Base-by-base conservation (phyloP, 352 stramenopile species). In the Phytophthora europaea region DNA sequence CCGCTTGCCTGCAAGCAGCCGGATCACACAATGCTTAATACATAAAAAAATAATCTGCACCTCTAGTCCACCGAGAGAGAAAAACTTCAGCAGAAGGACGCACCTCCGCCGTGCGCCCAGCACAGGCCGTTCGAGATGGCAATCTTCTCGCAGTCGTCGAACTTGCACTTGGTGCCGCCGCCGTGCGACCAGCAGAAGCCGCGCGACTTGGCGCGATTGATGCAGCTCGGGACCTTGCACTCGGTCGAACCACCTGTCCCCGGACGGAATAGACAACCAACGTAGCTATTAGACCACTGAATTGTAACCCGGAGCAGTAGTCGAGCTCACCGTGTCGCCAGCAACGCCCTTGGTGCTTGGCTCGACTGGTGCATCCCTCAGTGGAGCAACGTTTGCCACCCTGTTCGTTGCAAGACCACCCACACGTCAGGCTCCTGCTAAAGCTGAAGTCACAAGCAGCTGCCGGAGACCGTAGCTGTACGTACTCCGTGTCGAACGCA, bases 151-250 rank as follows among this genome's bases (percentile, higher is more conserved):
- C 90, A 97, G 22, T 73, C 70, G n/a, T 78, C 67, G 2, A 67
- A 65, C 63, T 90, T 91, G 77, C 90, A 97, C 62, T 93, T 93
- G 61, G 85, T 93, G n/a, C 90, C 90, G 1, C 90, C 90, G 47
- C 90, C 90, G 67, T 97, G 90, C 0, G 86, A 94, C 90, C 89
- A 95, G 70, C 90, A 97, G 52, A 92, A 91, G 16, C 90, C 90
- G n/a, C 87, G 77, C 33, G 88, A 94, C 72, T 95, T 95, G 72
- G 88, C 89, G n/a, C 89, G 88, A 57, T 95, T 95, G 38, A 85
- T 79, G 63, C 90, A 97, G 22, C 75, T 80, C 5, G 73, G 66
- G 34, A 93, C 72, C 63, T 91, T 95, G 76, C 89, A 96, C 57
- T 87, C 80, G 1, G 75, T 92, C 9, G 87, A 94, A n/a, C 87